Percentiles rank a stretch among this genome's conserved stretches.
Conservation (phyloP, 352 stramenopile genomes). For the Thraustochytrium striatum region DNA sequence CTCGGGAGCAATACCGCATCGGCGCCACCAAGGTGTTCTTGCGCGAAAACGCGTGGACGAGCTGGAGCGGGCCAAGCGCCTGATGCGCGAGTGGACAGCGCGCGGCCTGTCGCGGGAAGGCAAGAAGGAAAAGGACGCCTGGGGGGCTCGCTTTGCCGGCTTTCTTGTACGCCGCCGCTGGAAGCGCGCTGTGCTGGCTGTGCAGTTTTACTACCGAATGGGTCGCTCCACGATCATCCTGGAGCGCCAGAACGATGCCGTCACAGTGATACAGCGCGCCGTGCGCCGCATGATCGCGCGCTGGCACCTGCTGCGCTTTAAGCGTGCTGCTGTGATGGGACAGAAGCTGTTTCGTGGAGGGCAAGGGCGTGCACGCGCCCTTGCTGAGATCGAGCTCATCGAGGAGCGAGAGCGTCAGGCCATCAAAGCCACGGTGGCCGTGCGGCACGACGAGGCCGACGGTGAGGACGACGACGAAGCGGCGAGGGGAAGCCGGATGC, state of each 20-base stretch:
- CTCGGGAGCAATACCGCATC: background rate
- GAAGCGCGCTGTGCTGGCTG: background rate
- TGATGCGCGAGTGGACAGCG: background rate
- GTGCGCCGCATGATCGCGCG: background rate
- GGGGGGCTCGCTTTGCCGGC: background rate
- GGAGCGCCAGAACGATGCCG: background rate
- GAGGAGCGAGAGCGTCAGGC: background rate
- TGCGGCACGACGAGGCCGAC: background rate
- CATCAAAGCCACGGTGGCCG: no score
- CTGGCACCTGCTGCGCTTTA: background rate
- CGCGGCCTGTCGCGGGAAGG: background rate
- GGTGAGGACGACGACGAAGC: background rate
- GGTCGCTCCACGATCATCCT: background rate
- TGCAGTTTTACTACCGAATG: constrained; percentile 1
- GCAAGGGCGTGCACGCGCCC: background rate
- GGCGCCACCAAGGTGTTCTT: constrained; percentile 39
- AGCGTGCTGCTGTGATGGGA: background rate
- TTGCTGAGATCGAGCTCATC: constrained; percentile 22
- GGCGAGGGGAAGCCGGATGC: no score
- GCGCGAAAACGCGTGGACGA: constrained; percentile 12
- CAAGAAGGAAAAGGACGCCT: background rate
- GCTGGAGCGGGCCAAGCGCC: constrained; percentile 4
- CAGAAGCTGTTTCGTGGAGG: constrained; percentile 31
- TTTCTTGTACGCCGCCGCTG: constrained; percentile 2
- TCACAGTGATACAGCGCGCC: background rate